phyloP scores from a whole-genome alignment of 1,284 basidiomycete genomes.

The Ganoderma lucidum region DNA sequence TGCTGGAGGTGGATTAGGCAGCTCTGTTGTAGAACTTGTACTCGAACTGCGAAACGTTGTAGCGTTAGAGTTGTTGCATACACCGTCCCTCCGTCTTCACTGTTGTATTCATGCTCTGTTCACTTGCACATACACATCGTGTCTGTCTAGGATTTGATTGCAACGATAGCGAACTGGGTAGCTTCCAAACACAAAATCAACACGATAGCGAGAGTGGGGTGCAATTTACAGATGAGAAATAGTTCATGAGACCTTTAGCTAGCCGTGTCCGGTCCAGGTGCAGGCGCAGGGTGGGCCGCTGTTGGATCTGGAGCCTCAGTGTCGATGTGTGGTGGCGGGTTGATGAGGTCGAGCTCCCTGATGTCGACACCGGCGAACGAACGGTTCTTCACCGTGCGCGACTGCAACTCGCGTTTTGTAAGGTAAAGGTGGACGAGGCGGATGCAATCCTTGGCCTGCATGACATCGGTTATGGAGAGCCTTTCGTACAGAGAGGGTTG shows the following conservation, averaged over 20 bases:
- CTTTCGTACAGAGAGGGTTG: neutral
- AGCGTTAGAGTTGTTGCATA: constrained; percentile 32
- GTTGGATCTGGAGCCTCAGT: neutral
- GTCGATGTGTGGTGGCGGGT: constrained; percentile 31
- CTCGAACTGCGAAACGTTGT: constrained; percentile 28
- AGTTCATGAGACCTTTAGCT: neutral
- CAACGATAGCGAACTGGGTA: neutral
- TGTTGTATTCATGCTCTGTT: constrained; percentile 25
- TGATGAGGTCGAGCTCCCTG: constrained; percentile 67
- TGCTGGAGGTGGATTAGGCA: constrained; percentile 57
- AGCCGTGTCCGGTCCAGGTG: neutral
- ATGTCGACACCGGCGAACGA: constrained; percentile 77
- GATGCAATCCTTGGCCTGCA: constrained; percentile 71
- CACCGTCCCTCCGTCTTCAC: constrained; percentile 17
- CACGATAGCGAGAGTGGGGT: neutral
- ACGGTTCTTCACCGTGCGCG: constrained; percentile 67
- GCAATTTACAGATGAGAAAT: neutral
- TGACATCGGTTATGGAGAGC: neutral
- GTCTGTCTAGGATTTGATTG: constrained; percentile 6
- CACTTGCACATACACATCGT: neutral
- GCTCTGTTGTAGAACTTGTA: constrained; percentile 20
- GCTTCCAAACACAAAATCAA: neutral
- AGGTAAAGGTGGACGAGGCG: constrained; percentile 73
- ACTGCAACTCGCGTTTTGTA: constrained; percentile 72
- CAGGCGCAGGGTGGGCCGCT: neutral